These are phyloP conservation scores for Tolypocladium album DNA, from an alignment of 2,329 filamentous ascomycete genomes.

Conservation along the genomic window DNA sequence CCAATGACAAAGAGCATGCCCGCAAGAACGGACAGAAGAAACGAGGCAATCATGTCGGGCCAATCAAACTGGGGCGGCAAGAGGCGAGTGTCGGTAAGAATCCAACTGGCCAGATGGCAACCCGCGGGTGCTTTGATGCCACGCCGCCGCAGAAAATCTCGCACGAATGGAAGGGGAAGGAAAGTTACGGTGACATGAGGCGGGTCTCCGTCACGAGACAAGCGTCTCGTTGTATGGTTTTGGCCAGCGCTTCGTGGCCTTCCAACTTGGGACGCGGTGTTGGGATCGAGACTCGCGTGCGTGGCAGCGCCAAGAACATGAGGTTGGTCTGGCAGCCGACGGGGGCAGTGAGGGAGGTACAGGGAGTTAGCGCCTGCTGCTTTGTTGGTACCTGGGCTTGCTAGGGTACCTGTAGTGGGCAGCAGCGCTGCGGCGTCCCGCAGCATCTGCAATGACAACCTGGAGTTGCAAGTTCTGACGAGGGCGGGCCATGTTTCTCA, in stretches of 20 bases:
- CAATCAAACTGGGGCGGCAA: background rate
- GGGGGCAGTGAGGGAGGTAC: background rate
- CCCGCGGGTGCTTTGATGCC: background rate
- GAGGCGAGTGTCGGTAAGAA: background rate
- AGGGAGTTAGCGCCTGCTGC: too few relatives aligned
- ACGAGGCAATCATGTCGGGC: conserved; percentile 10
- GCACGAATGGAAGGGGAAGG: background rate
- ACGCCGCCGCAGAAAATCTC: background rate
- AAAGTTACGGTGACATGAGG: background rate
- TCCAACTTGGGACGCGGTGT: background rate
- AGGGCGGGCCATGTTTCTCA: too few relatives aligned
- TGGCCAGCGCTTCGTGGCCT: background rate
- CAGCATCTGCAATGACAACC: background rate
- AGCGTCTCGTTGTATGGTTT: background rate
- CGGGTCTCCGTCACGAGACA: background rate
- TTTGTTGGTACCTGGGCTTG: too few relatives aligned
- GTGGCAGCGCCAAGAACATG: background rate
- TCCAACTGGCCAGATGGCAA: background rate
- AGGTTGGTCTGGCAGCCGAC: background rate
- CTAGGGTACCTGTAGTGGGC: background rate
- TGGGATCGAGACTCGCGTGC: background rate
- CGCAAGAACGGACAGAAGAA: conserved; percentile 22
- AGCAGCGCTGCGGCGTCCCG: background rate
- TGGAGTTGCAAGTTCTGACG: too few relatives aligned
- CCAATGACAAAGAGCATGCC: conserved; percentile 21